phyloP scores from a whole-genome alignment of 176 grass and related monocot species.

The Poa pratensis region DNA sequence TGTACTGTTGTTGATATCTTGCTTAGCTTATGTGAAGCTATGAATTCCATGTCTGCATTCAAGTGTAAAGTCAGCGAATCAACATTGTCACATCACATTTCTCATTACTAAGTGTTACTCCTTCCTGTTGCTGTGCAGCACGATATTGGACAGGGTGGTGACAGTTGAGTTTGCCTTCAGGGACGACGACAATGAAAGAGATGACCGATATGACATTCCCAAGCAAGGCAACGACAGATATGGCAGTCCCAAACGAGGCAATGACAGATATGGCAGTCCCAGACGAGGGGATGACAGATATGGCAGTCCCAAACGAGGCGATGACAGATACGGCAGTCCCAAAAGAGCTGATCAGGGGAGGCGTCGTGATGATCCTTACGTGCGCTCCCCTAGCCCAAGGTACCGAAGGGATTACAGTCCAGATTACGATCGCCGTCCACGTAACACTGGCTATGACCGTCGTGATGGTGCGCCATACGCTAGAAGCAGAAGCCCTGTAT shows the following conservation, averaged over 20 bases:
- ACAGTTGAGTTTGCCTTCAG: conserved; percentile 91
- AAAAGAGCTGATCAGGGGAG: conserved; percentile 43
- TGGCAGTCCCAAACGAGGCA: conserved; percentile 58
- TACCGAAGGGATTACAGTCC: conserved; percentile 63
- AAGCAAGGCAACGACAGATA: conserved; percentile 59
- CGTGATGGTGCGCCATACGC: conserved; percentile 24
- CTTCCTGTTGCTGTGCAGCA: conserved; percentile 52
- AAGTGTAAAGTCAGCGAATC: neutral
- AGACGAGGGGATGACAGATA: conserved; percentile 48
- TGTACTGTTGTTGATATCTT: neutral
- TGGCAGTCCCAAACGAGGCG: neutral
- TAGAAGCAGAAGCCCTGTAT: conserved; percentile 65
- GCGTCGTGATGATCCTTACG: conserved; percentile 48
- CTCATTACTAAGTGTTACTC: neutral
- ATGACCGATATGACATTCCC: conserved; percentile 57
- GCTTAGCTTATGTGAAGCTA: neutral
- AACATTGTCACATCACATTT: conserved; percentile 16
- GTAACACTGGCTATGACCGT: conserved; percentile 53
- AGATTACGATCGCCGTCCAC: conserved; percentile 59
- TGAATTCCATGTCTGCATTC: neutral
- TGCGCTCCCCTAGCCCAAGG: conserved; percentile 68
- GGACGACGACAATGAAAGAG: conserved; percentile 69
- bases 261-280: conserved; percentile 57
- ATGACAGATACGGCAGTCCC: conserved; percentile 19
- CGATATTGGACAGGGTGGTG: conserved; percentile 86